These are phyloP conservation scores for Mycotypha africana DNA, from an alignment of 371 early-diverging fungal species.

Conservation along the genomic window DNA sequence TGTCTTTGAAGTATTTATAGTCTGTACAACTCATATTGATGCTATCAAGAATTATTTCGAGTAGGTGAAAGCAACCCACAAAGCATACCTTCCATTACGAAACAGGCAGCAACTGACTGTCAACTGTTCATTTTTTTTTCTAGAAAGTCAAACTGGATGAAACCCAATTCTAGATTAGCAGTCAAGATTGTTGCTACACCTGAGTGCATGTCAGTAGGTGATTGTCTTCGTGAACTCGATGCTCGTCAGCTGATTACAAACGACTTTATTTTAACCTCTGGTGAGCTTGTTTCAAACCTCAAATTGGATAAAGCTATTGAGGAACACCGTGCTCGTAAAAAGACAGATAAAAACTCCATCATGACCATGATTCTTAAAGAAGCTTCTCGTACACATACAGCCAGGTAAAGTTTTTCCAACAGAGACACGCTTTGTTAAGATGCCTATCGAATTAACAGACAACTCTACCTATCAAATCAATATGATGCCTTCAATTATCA, in stretches of 20 bases:
- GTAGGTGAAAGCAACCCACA: too few relatives aligned
- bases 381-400: conserved; percentile 52
- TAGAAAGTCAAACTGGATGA: conserved; percentile 60
- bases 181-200: conserved; percentile 74
- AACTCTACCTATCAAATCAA: too few relatives aligned
- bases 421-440: not conserved
- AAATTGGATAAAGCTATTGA: conserved; percentile 72
- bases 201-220: conserved; percentile 84
- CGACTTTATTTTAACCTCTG: conserved; percentile 92
- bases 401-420: conserved; percentile 19
- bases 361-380: conserved; percentile 92
- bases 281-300: conserved; percentile 88
- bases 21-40: conserved; percentile 82
- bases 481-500: too few relatives aligned
- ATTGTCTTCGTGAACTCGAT: conserved; percentile 90
- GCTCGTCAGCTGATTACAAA: conserved; percentile 70
- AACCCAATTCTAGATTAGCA: conserved; percentile 55
- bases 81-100: too few relatives aligned
- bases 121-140: not conserved
- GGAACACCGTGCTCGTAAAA: conserved; percentile 64
- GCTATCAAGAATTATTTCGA: conserved; percentile 78
- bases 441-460: too few relatives aligned
- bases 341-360: conserved; percentile 80
- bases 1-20: conserved; percentile 82
- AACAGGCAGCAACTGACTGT: too few relatives aligned